phyloP scores from a whole-genome alignment of 257 asterid genomes.

The Solanum appendiculatum region DNA sequence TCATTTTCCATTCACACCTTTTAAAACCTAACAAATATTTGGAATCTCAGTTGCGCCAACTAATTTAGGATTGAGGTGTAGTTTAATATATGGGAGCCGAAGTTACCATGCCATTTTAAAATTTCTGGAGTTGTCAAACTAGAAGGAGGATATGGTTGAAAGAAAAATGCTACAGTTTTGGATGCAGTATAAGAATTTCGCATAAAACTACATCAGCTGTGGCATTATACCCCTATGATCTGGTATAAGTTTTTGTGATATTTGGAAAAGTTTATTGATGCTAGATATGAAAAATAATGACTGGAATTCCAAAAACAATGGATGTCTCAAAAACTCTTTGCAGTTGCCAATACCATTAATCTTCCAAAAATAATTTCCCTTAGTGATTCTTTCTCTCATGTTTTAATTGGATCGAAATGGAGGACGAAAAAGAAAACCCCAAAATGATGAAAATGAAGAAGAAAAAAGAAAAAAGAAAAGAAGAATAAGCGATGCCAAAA shows the following conservation, averaged over 20 bases:
- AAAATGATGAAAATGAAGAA: too few species aligned
- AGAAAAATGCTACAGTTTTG: background rate
- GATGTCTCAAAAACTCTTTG: background rate
- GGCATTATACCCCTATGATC: background rate
- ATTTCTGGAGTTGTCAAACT: background rate
- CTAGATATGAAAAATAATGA: rapidly evolving
- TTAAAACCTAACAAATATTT: too few species aligned
- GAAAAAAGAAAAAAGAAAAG: too few species aligned
- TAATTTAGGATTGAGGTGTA: background rate
- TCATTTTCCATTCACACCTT: too few species aligned
- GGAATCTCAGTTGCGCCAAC: background rate
- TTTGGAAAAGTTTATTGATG: background rate
- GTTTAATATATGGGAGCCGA: background rate
- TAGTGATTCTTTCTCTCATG: background rate
- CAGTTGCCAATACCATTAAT: background rate
- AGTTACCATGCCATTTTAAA: background rate
- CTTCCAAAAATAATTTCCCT: background rate
- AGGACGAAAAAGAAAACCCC: too few species aligned
- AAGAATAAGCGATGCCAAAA: too few species aligned
- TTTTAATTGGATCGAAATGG: too few species aligned
- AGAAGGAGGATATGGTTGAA: background rate
- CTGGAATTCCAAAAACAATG: background rate
- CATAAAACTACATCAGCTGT: background rate
- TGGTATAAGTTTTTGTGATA: background rate
- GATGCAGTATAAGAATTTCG: background rate